Base-by-base conservation (phyloP, 106 monocot genomes). In the Amphibolis antarctica region DNA sequence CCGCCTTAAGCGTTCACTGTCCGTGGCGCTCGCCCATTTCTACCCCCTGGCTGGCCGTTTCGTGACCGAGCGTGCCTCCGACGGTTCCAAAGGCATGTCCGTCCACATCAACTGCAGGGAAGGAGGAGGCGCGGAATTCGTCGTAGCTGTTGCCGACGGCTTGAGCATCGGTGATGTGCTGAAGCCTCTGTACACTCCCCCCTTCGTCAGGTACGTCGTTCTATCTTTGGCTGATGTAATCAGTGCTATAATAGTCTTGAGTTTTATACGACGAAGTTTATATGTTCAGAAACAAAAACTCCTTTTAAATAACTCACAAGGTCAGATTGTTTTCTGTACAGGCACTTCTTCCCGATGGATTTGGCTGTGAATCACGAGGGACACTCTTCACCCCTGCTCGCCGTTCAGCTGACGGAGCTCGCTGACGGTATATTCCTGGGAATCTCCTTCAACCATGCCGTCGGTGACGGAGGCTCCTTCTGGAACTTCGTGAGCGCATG, bases 401-500 rank as follows among this genome's bases (percentile, higher is more conserved):
- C 88, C 26, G 82, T 93, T 74, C 88, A 80, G 61, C 27, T 93
- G 66, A 93, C 88, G 15, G 85, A 85, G 68, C 88, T 93, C 50
- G 70, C 71, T 30, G 93, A 88, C 68, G 88, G 88, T 36, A 30
- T 88, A 42, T 93, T 93, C 69, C 19, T 93, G 46, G 93, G 81
- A 46, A 71, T 70, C 85, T 60, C 83, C 60, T 79, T 79, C 62
- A 88, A 83, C 81, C 93, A 93, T 72, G 85, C 93, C 23, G 62
- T 88, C 47, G 85, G 81, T 29, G 93, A 93, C 65, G 88, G 93
- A 0, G 88, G 88, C 43, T 93, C 93, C 24, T 88, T 88, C 74
- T 93, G 93, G 93, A 79, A 88, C 62, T 93, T 93, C 81, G 76
- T 93, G 71, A 93, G 88, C 46, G 47, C 77, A 9, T 93, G 93